Percentiles rank a stretch among this genome's conserved stretches.
Conservation (phyloP, 495 filamentous ascomycete genomes). For the Annulohypoxylon bovei region DNA sequence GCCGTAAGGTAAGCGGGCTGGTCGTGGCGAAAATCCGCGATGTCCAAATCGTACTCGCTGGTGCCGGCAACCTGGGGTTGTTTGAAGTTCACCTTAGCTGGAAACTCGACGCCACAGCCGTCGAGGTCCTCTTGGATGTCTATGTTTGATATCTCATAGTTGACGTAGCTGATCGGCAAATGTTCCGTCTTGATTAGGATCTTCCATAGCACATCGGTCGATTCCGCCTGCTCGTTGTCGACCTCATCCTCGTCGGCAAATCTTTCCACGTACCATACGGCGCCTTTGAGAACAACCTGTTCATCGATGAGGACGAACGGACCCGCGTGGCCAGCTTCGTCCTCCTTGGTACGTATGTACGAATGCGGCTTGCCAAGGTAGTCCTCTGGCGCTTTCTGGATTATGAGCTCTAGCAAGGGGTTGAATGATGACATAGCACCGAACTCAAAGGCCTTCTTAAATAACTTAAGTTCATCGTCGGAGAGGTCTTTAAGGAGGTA, state of each 20-base stretch:
- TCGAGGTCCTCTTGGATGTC: conserved; percentile 28
- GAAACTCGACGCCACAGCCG: conserved; percentile 10
- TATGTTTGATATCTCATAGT: conserved; percentile 35
- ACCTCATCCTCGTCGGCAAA: conserved; percentile 25
- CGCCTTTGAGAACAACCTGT: neutral
- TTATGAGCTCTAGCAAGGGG: conserved; percentile 27
- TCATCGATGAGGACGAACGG: conserved; percentile 32
- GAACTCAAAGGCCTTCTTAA: conserved; percentile 32
- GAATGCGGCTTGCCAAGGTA: conserved; percentile 20
- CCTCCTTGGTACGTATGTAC: conserved; percentile 33
- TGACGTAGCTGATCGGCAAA: conserved; percentile 21
- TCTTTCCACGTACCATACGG: conserved; percentile 24
- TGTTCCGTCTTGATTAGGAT: conserved; percentile 27
- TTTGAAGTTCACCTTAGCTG: conserved; percentile 15
- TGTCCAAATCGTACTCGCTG: conserved; percentile 4
- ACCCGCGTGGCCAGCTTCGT: conserved; percentile 23
- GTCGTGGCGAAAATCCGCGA: neutral
- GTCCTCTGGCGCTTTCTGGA: conserved; percentile 24
- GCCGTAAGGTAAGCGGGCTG: conserved; percentile 1
- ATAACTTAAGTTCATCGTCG: conserved; percentile 14
- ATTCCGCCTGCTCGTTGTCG: conserved; percentile 7
- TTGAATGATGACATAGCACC: conserved; percentile 25
- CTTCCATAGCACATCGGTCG: conserved; percentile 27
- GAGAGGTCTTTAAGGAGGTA: conserved; percentile 33
- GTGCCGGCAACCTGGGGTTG: conserved; percentile 1